Percentiles rank a stretch among this genome's conserved stretches.
These are phyloP conservation scores for Lineolata rhizophorae DNA, from an alignment of 495 filamentous ascomycete species.

Conservation along the genomic window DNA sequence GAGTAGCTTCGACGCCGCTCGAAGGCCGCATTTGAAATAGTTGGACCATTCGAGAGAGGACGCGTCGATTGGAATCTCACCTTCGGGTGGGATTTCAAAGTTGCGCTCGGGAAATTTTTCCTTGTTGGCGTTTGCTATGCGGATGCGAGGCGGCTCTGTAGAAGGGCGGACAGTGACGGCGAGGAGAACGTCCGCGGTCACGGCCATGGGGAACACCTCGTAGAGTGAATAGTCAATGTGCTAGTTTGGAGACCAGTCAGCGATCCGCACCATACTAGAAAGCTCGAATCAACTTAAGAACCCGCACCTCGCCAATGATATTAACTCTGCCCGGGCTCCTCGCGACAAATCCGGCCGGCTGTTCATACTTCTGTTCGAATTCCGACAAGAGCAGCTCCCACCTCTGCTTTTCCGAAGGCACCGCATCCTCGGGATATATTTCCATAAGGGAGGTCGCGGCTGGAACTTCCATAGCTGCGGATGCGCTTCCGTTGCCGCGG, in stretches of 20 bases:
- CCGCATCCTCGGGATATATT: constrained; percentile 44
- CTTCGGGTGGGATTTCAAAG: constrained; percentile 41
- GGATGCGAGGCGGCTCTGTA: constrained; percentile 25
- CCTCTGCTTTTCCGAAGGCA: constrained; percentile 33
- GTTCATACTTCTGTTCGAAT: constrained; percentile 47
- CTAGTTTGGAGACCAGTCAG: constrained; percentile 6
- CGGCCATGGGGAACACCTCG: constrained; percentile 85
- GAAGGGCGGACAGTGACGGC: constrained; percentile 45
- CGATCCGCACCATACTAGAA: neutral
- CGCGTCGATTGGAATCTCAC: constrained; percentile 20
- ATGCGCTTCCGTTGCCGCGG: too few relatives aligned
- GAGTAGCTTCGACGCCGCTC: constrained; percentile 60
- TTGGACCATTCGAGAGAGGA: constrained; percentile 69
- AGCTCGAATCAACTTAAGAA: neutral
- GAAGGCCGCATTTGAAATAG: constrained; percentile 86
- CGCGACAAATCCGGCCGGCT: constrained; percentile 57
- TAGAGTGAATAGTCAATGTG: constrained; percentile 98
- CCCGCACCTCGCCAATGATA: constrained; percentile 64
- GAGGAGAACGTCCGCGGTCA: constrained; percentile 73
- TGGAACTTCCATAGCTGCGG: constrained; percentile 16
- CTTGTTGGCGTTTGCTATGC: constrained; percentile 57
- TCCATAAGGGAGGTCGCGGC: constrained; percentile 33
- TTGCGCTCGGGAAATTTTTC: constrained; percentile 54
- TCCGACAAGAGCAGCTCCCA: constrained; percentile 49
- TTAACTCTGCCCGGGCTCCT: constrained; percentile 88